Evolutionary conservation across 345 rosid species (phyloP), one percentile per base, ranked within the genome.

Genomic region (Carallia pectinifolia): DNA sequence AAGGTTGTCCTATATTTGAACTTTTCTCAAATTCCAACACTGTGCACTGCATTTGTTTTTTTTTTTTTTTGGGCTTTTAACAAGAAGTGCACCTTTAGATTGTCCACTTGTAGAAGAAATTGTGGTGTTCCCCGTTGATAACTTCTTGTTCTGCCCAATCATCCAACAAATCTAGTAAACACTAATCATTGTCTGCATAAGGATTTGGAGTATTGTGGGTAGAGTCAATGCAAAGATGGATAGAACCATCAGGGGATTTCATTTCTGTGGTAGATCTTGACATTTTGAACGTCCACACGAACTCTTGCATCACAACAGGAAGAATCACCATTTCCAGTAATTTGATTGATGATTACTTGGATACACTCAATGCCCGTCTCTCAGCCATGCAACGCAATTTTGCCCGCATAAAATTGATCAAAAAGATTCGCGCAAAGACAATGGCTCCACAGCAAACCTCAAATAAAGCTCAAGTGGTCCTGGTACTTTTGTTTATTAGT

Each of bases 81-180:
- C 34, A 44, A 44, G 16, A 44, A 44, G 50, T 4, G 16, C 50
- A 13, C 12, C 48, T 40, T 64, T 47, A 71, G 58, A 55, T 56
- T 59, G 72, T 55, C 72, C 65, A 47, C 65, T 60, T 47, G 6
- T 33, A 47, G 38, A 36, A 67, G 71, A 19, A 38, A 55, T 15
- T 55, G n/a, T 44, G 38, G 61, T 34, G 17, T n/a, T 13, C 66
- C 66, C n/a, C 6, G 40, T 33, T 23, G 44, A 18, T 8, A 13
- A 31, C 15, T 54, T 47, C 18, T 16, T 47, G 8, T 36, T 29
- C 16, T 27, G n/a, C 27, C 61, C 23, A n/a, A 56, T 4, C 27
- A 37, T 38, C 10, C 27, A 40, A 10, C 47, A 58, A 59, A 33
- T 61, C 12, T 33, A 53, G 18, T 36, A 61, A 52, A 48, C 27